Evolutionary conservation across 257 asterid species (phyloP).

Genomic region (Henckelia pumila): DNA sequence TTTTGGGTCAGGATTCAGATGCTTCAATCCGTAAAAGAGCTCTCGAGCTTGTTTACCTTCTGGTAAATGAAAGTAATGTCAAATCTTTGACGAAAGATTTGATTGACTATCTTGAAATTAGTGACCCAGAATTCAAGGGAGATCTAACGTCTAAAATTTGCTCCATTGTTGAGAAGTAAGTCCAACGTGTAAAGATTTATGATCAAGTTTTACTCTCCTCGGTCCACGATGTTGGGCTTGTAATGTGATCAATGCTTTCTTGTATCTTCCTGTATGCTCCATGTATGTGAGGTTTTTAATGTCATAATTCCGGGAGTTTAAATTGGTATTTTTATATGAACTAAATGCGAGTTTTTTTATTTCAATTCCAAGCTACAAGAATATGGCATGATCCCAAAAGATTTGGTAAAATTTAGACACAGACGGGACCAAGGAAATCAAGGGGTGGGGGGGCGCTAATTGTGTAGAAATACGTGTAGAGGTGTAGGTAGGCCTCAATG

Average conservation of each 20-base stretch:
- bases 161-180: constrained; percentile 96
- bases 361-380: neutral
- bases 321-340: neutral
- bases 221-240: neutral
- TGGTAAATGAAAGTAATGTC: constrained; percentile 84
- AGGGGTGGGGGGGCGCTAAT: no score
- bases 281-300: no score
- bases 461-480: no score
- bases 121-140: constrained; percentile 90
- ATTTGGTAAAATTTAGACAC: constrained; percentile 16
- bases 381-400: neutral
- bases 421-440: neutral
- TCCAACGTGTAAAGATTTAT: constrained; percentile 15
- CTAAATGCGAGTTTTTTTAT: neutral
- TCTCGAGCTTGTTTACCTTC: constrained; percentile 88
- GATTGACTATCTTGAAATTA: constrained; percentile 77
- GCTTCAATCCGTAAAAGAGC: constrained; percentile 99
- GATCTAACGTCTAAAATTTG: constrained; percentile 94
- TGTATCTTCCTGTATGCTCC: neutral
- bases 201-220: constrained; percentile 15
- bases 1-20: constrained; percentile 87
- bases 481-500: no score
- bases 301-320: neutral
- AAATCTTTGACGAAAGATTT: constrained; percentile 87
- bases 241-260: constrained; percentile 15